Evolutionary conservation across 2,329 filamentous ascomycete species (phyloP).

Genomic region (Apiospora malaysiana): DNA sequence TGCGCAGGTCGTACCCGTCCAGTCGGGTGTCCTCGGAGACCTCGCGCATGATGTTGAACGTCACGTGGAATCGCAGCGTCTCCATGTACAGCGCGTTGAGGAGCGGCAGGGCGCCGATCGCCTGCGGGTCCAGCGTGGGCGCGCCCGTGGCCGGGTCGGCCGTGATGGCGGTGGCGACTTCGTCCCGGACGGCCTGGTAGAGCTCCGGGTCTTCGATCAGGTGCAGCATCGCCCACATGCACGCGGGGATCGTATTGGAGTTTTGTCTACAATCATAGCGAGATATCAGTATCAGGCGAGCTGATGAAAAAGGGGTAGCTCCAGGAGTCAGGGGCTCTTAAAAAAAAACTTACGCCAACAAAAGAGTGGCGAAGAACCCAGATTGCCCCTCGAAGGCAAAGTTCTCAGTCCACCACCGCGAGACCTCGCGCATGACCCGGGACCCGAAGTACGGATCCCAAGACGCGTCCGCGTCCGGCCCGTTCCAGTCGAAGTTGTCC

Average conservation of each 20-base stretch:
- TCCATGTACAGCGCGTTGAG: constrained; percentile 38
- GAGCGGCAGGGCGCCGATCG: constrained; percentile 32
- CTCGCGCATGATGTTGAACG: constrained; percentile 34
- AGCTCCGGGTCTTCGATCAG: constrained; percentile 33
- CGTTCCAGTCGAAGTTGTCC: constrained; percentile 30
- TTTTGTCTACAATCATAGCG: constrained; percentile 28
- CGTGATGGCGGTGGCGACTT: constrained; percentile 27
- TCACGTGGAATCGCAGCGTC: constrained; percentile 34
- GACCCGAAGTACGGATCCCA: constrained; percentile 40
- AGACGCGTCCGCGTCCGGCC: constrained; percentile 24
- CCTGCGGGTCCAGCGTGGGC: constrained; percentile 27
- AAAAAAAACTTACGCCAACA: constrained; percentile 27
- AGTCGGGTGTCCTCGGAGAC: constrained; percentile 27
- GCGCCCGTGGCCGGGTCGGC: constrained; percentile 26
- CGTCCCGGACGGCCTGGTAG: constrained; percentile 29
- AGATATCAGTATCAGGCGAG: background rate
- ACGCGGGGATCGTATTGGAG: constrained; percentile 38
- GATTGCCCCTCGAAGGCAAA: constrained; percentile 27
- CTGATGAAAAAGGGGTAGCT: too few relatives aligned
- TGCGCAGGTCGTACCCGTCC: constrained; percentile 28
- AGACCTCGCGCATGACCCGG: constrained; percentile 29
- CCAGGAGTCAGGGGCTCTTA: background rate
- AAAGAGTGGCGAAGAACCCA: constrained; percentile 9
- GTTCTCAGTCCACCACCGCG: constrained; percentile 30
- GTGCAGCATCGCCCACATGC: constrained; percentile 39